Conservation (phyloP, 2,329 filamentous ascomycete genomes). For the Colletotrichum higginsianum region DNA sequence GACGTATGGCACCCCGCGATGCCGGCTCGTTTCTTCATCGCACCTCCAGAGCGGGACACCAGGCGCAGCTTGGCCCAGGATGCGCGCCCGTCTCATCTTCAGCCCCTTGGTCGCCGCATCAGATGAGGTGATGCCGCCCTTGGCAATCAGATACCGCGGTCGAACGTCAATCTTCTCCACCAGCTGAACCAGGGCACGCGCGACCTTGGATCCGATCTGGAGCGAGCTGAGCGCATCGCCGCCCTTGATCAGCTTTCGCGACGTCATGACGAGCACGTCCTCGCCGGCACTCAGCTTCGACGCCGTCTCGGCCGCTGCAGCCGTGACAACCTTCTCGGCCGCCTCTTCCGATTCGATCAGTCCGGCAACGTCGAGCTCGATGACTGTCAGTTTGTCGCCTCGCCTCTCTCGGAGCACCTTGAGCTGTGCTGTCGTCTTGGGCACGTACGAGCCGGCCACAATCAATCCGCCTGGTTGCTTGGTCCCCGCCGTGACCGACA, state of each 20-base stretch:
- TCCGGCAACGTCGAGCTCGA: constrained; percentile 43
- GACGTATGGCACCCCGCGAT: constrained; percentile 67
- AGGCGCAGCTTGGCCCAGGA: constrained; percentile 70
- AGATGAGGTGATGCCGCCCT: constrained; percentile 72
- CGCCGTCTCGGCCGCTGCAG: constrained; percentile 43
- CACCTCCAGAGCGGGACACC: constrained; percentile 73
- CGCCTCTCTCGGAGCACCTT: constrained; percentile 42
- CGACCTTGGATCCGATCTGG: constrained; percentile 68
- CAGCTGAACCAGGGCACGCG: constrained; percentile 65
- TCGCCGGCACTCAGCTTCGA: constrained; percentile 57
- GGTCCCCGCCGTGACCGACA: constrained; percentile 45
- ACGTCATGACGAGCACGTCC: constrained; percentile 73
- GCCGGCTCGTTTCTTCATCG: constrained; percentile 66
- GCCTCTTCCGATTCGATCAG: constrained; percentile 34
- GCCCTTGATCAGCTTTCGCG: constrained; percentile 61
- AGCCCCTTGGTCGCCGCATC: constrained; percentile 72
- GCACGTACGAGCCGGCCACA: constrained; percentile 71
- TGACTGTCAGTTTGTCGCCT: constrained; percentile 38
- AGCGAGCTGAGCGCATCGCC: constrained; percentile 65
- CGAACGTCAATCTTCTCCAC: constrained; percentile 61
- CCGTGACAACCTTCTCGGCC: constrained; percentile 26
- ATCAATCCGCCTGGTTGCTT: constrained; percentile 62
- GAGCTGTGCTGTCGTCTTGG: constrained; percentile 66
- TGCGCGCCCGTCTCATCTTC: constrained; percentile 65
- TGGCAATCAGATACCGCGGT: constrained; percentile 71